Base-by-base conservation (phyloP, 2,329 filamentous ascomycete species). In the Hypoxylon sp. region DNA sequence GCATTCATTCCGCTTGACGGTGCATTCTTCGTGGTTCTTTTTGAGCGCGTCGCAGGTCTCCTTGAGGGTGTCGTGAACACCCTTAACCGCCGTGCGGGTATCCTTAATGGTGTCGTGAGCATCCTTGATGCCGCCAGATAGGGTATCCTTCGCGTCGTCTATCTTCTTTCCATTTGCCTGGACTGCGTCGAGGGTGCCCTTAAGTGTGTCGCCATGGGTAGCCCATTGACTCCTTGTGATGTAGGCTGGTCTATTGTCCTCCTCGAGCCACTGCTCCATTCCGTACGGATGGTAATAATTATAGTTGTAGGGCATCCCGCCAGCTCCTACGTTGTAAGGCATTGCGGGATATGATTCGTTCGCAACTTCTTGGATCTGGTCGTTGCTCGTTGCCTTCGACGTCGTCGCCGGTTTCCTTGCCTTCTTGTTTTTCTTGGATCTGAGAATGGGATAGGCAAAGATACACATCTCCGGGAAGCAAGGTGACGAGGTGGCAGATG, bases 201-300 rank as follows among this genome's bases (percentile, higher is more conserved):
- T 65, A 15, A 61, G 52, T 13, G 66, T 66, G 19, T 70, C 59
- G n/a, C 28, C 57, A 26, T 72, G 61, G 1, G 68, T 56, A 46
- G 56, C 59, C 70, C 70, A 72, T 39, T 69, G 62, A 37, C 62
- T 57, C 28, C 46, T 64, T 28, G 71, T 65, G 15, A 71, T 51
- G 19, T 68, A 49, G 7, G 51, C 55, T 6, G 69, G 68, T 17
- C 65, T 63, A 26, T 4, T 26, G 30, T 68, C 59, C 49, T 68
- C 65, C 22, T 62, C 65, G 54, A 61, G 32, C n/a, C 56, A 15
- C 51, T 62, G 58, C 39, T 59, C 62, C 32, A 52, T 34, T 19
- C 55, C 43, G n/a, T 56, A 59, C n/a, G 57, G 57, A 39, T 32
- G n/a, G 32, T 59, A 58, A 17, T 46, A 22, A 19, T 43, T 19